Evolutionary conservation across 2,329 filamentous ascomycete species (phyloP).

Genomic region (Ophiocordyceps camponoti-leonardi): DNA sequence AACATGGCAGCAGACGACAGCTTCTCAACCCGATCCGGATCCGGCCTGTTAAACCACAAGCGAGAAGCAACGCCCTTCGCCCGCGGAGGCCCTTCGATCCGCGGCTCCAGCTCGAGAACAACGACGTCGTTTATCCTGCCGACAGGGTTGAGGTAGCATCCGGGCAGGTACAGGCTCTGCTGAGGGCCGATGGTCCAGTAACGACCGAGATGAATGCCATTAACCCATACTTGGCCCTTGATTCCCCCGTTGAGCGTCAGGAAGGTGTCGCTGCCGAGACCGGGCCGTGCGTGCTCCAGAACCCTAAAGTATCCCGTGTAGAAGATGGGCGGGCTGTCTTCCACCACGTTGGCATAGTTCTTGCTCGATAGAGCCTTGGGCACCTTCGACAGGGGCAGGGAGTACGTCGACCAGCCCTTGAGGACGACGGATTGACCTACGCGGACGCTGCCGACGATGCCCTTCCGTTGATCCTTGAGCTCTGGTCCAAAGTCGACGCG

Average conservation of each 20-base stretch:
- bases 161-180: slow-evolving; percentile 28
- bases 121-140: slow-evolving; percentile 18
- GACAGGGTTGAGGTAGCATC: slow-evolving; percentile 15
- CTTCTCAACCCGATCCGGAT: neutral
- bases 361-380: neutral
- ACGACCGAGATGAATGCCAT: slow-evolving; percentile 24
- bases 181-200: slow-evolving; percentile 30
- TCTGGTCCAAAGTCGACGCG: slow-evolving; percentile 26
- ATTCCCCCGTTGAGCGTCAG: slow-evolving; percentile 20
- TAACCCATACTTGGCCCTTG: slow-evolving; percentile 29
- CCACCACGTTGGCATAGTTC: neutral
- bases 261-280: slow-evolving; percentile 16
- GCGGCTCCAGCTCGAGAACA: slow-evolving; percentile 25
- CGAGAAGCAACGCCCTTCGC: slow-evolving; percentile 2
- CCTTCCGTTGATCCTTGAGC: slow-evolving; percentile 26
- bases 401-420: slow-evolving; percentile 20
- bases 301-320: slow-evolving; percentile 12
- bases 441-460: slow-evolving; percentile 24
- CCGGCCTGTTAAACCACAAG: slow-evolving; percentile 3
- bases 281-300: slow-evolving; percentile 2
- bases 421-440: slow-evolving; percentile 14
- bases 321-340: slow-evolving; percentile 3
- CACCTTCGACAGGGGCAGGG: slow-evolving; percentile 8
- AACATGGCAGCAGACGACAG: neutral
- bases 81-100: neutral